phyloP scores from a whole-genome alignment of 805 yeast species.

The Suhomyces faveliae region DNA sequence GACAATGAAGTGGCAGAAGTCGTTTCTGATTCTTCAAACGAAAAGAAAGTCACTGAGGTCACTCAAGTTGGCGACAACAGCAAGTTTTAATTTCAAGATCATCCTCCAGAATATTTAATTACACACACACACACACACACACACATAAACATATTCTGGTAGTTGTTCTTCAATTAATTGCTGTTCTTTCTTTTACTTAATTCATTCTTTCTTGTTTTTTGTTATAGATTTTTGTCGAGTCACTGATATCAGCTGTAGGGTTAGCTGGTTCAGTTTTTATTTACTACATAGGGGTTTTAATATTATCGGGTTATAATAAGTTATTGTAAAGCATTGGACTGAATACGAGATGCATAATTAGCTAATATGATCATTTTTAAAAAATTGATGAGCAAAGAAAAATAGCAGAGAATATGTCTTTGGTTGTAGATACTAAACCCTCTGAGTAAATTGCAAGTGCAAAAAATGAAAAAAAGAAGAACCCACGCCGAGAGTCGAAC shows the following conservation, averaged over 20 bases:
- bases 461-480: conserved; percentile 8
- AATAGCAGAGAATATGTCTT: too few relatives aligned
- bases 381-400: too few relatives aligned
- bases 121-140: conserved; percentile 1
- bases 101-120: neutral
- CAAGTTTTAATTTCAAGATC: neutral
- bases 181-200: neutral
- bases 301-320: neutral
- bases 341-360: too few relatives aligned
- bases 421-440: too few relatives aligned
- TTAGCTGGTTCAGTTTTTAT: neutral
- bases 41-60: conserved; percentile 4
- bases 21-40: conserved; percentile 5
- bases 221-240: conserved; percentile 1
- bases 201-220: neutral
- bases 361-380: too few relatives aligned
- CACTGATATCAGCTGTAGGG: neutral
- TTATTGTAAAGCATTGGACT: neutral
- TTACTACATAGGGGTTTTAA: neutral
- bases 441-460: too few relatives aligned
- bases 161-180: neutral
- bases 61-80: neutral
- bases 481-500: conserved; percentile 58
- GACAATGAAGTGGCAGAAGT: neutral
- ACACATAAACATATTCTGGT: neutral